Percentiles rank a stretch among this genome's conserved stretches.
Conservation (phyloP, 345 rosid genomes). For the Camelina hispida region DNA sequence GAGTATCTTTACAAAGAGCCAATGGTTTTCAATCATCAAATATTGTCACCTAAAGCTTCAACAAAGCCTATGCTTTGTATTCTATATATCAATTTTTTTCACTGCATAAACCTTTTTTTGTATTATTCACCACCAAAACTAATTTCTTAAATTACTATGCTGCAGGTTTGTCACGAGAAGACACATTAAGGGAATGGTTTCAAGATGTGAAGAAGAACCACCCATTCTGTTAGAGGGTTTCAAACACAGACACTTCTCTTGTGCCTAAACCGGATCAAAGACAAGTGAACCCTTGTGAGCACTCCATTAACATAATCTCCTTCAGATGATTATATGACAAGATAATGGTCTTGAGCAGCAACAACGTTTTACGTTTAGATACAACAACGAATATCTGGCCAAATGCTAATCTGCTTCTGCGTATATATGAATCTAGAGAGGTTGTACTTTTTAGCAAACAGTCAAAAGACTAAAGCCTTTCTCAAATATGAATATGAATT, state of each 20-base stretch:
- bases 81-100: not conserved
- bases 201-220: not conserved
- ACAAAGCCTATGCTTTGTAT: slow-evolving; percentile 18
- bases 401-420: no score
- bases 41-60: slow-evolving; percentile 41
- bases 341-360: no score
- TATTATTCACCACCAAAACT: no score
- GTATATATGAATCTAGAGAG: no score
- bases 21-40: slow-evolving; percentile 32
- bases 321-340: no score
- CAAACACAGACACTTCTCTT: not conserved
- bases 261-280: not conserved
- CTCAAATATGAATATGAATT: no score
- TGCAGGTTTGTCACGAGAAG: slow-evolving; percentile 5
- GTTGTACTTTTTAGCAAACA: no score
- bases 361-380: no score
- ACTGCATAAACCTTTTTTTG: not conserved
- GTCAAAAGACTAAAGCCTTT: no score
- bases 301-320: no score
- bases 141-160: not conserved
- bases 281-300: no score
- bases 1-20: slow-evolving; percentile 26
- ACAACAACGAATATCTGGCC: no score
- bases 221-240: not conserved
- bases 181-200: not conserved